Percentiles rank a stretch among this genome's conserved stretches.
Evolutionary conservation across 2,329 filamentous ascomycete genomes (phyloP).

Genomic region (Fusarium sp.): DNA sequence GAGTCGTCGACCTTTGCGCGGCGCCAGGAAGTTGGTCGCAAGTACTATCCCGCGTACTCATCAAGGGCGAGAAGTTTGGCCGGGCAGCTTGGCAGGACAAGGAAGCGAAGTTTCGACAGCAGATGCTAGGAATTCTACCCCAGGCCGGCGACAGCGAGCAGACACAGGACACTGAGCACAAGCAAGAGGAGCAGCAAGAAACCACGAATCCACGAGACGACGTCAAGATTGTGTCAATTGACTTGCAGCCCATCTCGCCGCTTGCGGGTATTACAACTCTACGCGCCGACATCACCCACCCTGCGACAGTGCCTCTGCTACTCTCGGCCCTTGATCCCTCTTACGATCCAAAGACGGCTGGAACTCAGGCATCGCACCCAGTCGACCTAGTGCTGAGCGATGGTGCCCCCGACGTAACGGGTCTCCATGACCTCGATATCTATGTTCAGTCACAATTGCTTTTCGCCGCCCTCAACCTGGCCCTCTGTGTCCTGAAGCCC

Average conservation of each 20-base stretch:
- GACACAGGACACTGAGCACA: constrained; percentile 28
- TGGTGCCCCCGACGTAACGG: constrained; percentile 95
- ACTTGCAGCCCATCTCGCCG: constrained; percentile 95
- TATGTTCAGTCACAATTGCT: constrained; percentile 97
- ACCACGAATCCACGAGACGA: constrained; percentile 69
- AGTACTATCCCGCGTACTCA: constrained; percentile 91
- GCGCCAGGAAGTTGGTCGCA: constrained; percentile 98
- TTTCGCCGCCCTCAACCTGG: constrained; percentile 93
- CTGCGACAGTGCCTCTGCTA: constrained; percentile 91
- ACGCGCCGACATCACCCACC: constrained; percentile 96
- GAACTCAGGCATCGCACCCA: constrained; percentile 75
- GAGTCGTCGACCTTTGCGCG: constrained; percentile 96
- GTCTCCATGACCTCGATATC: constrained; percentile 96
- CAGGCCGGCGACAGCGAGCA: constrained; percentile 48
- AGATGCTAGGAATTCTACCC: constrained; percentile 70
- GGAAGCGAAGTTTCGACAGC: constrained; percentile 75
- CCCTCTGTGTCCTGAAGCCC: constrained; percentile 90
- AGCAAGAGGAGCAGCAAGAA: constrained; percentile 44
- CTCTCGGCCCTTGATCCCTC: constrained; percentile 86
- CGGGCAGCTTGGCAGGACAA: constrained; percentile 89
- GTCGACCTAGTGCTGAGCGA: constrained; percentile 97
- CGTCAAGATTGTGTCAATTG: constrained; percentile 95
- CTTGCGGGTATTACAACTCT: constrained; percentile 93
- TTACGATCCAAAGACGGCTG: constrained; percentile 63
- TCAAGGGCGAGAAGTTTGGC: constrained; percentile 93